These are phyloP conservation scores for Globisporangium apiculatum DNA, from an alignment of 352 stramenopile genomes.

Conservation along the genomic window DNA sequence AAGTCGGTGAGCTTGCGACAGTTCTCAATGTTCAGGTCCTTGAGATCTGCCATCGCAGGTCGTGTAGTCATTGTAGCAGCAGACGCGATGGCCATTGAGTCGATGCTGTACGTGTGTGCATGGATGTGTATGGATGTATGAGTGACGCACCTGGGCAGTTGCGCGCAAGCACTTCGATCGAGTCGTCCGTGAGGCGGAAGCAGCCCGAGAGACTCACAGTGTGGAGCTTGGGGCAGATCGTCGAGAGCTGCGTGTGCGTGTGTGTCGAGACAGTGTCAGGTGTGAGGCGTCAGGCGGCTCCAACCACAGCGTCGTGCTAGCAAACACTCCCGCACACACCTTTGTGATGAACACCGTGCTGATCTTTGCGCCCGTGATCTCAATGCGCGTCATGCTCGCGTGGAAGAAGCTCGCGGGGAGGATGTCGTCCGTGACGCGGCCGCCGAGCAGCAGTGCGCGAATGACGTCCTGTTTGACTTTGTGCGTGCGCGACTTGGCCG, in stretches of 20 bases:
- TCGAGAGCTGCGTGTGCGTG: constrained; percentile 35
- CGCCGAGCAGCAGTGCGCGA: constrained; percentile 61
- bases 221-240: constrained; percentile 79
- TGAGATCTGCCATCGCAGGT: constrained; percentile 46
- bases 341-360: constrained; percentile 66
- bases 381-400: constrained; percentile 74
- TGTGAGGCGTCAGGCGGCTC: too few species aligned
- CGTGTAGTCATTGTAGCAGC: background rate
- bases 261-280: background rate
- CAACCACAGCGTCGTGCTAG: too few species aligned
- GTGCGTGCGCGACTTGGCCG: constrained; percentile 71
- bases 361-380: constrained; percentile 84
- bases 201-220: constrained; percentile 83
- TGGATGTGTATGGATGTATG: too few species aligned
- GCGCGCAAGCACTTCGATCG: constrained; percentile 70
- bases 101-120: too few species aligned
- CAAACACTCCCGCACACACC: constrained; percentile 17
- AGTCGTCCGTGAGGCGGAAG: constrained; percentile 84
- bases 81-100: too few species aligned
- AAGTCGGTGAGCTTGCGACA: constrained; percentile 83
- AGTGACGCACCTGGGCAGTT: constrained; percentile 56
- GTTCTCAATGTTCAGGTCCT: constrained; percentile 86
- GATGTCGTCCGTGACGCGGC: constrained; percentile 75
- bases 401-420: constrained; percentile 82
- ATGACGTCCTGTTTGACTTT: constrained; percentile 86